Percentiles rank a stretch among this genome's conserved stretches.
phyloP scores from a whole-genome alignment of 768 basidiomycete genomes.

The Boletus huronensis region DNA sequence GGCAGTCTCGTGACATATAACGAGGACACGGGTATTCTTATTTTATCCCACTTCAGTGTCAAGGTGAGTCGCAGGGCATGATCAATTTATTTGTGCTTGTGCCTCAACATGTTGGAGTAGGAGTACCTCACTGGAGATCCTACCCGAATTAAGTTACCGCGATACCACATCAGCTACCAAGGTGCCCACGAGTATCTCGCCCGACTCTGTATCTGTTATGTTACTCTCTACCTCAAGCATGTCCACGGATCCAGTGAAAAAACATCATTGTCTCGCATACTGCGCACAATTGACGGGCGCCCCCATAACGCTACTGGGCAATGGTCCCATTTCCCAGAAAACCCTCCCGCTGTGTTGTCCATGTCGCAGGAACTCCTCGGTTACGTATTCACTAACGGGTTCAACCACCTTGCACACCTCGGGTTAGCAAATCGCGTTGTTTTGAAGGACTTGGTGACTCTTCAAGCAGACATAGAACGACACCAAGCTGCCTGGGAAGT shows the following conservation, averaged over 20 bases:
- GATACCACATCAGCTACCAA: conserved; percentile 5
- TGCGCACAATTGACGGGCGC: not conserved
- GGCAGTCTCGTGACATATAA: conserved; percentile 15
- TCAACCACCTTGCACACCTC: conserved; percentile 6
- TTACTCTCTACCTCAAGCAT: not conserved
- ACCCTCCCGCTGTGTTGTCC: not conserved
- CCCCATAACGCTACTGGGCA: not conserved
- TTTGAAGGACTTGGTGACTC: not conserved
- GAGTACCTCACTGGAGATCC: conserved; percentile 13
- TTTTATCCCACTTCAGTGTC: conserved; percentile 24
- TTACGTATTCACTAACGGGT: conserved; percentile 2
- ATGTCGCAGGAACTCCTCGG: not conserved
- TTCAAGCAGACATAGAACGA: not conserved
- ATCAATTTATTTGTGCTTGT: not conserved
- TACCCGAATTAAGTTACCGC: not conserved
- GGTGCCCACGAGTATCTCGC: conserved; percentile 7
- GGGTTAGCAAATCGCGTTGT: not conserved
- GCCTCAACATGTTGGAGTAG: not conserved
- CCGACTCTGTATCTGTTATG: conserved; percentile 2
- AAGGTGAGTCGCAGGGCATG: conserved; percentile 8
- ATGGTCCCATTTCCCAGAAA: not conserved
- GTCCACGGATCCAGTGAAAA: not conserved
- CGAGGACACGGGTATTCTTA: conserved; percentile 5
- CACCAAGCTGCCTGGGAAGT: not conserved
- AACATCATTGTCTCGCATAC: not conserved